Percentiles rank a stretch among this genome's conserved stretches.
These are phyloP conservation scores for Paspalum vaginatum DNA, from an alignment of 176 grass and related monocot species.

Conservation along the genomic window DNA sequence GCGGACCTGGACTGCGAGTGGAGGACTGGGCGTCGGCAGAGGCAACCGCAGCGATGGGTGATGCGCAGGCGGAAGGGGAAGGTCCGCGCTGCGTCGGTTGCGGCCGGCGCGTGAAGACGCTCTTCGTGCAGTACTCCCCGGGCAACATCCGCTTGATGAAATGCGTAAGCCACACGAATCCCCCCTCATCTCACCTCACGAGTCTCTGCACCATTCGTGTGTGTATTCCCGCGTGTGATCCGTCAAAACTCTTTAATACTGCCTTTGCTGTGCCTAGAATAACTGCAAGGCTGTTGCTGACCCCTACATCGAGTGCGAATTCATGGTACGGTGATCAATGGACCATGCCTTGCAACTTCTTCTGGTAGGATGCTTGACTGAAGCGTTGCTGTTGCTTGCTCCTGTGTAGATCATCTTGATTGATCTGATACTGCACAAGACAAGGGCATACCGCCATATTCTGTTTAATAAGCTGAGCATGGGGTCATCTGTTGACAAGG, in stretches of 20 bases:
- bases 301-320: slow-evolving; percentile 96
- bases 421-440: slow-evolving; percentile 91
- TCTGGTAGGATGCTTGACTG: background rate
- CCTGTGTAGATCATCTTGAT: slow-evolving; percentile 89
- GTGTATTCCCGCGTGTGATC: background rate
- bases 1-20: background rate
- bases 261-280: slow-evolving; percentile 44
- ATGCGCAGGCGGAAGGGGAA: slow-evolving; percentile 33
- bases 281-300: slow-evolving; percentile 87
- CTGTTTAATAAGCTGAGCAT: slow-evolving; percentile 78
- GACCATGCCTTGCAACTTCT: background rate
- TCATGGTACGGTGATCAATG: slow-evolving; percentile 59
- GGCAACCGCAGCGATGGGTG: slow-evolving; percentile 3
- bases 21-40: background rate
- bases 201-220: background rate
- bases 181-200: background rate
- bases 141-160: slow-evolving; percentile 99
- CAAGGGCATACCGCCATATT: slow-evolving; percentile 83
- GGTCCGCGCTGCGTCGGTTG: slow-evolving; percentile 76
- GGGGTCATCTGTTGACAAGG: slow-evolving; percentile 67
- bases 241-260: background rate
- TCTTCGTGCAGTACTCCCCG: slow-evolving; percentile 89
- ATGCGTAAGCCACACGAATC: slow-evolving; percentile 61
- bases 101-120: slow-evolving; percentile 52
- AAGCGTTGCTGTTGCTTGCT: slow-evolving; percentile 15